phyloP scores from a whole-genome alignment of 176 grass and related monocot genomes.

The Triticum turgidum region DNA sequence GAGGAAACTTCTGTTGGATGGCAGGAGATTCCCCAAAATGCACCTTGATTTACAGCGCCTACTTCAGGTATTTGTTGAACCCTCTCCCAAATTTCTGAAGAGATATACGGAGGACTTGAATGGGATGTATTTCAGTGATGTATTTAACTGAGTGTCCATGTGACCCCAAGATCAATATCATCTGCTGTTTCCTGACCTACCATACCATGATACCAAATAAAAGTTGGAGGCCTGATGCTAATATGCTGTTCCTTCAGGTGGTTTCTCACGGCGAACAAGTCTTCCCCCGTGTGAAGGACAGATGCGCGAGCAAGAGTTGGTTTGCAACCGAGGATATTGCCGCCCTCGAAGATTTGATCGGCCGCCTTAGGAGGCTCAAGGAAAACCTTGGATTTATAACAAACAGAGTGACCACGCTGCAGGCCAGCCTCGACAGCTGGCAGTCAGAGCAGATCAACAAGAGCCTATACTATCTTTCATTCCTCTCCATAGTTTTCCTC shows the following conservation, averaged over 20 bases:
- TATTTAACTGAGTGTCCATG: background rate
- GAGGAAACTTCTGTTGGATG: conserved; percentile 89
- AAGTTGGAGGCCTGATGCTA: background rate
- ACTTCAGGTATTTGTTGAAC: conserved; percentile 62
- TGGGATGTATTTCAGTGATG: background rate
- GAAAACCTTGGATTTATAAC: conserved; percentile 88
- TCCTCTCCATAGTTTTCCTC: conserved; percentile 91
- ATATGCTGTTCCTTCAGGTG: conserved; percentile 40
- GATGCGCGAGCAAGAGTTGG: conserved; percentile 75
- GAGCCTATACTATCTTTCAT: conserved; percentile 89
- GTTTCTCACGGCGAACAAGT: conserved; percentile 96
- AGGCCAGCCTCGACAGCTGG: conserved; percentile 96
- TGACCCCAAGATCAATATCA: background rate
- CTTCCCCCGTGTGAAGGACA: conserved; percentile 88
- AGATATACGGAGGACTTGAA: background rate
- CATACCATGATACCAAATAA: background rate
- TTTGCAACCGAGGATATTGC: conserved; percentile 61
- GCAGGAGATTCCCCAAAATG: conserved; percentile 88
- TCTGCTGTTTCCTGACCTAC: background rate
- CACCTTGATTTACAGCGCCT: conserved; percentile 92
- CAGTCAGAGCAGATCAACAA: conserved; percentile 94
- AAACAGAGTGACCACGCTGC: conserved; percentile 74
- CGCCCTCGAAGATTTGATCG: conserved; percentile 75
- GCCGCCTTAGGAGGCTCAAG: conserved; percentile 86
- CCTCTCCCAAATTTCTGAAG: conserved; percentile 10